phyloP scores from a whole-genome alignment of 148 eudicot species.

The Rhododendron vialii region DNA sequence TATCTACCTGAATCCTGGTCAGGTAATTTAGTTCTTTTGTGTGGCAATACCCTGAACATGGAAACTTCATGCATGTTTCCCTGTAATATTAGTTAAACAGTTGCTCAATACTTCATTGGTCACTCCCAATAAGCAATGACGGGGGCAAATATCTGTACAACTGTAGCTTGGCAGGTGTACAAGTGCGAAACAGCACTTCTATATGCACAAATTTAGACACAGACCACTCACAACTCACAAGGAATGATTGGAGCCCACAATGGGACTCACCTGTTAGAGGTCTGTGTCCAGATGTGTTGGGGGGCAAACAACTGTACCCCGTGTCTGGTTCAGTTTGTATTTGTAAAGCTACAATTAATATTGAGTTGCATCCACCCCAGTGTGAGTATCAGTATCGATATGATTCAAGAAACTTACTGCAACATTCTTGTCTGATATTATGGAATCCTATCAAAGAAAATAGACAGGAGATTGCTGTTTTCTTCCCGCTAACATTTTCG shows the following conservation, averaged over 20 bases:
- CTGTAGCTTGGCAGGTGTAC: not conserved
- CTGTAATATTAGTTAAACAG: not conserved
- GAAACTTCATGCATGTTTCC: not conserved
- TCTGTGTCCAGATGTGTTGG: not conserved
- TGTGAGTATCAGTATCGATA: not conserved
- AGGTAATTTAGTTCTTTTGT: not conserved
- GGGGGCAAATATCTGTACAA: not conserved
- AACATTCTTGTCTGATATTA: not conserved
- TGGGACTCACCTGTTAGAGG: not conserved
- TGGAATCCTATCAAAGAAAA: not conserved
- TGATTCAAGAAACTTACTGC: not conserved
- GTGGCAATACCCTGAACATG: not conserved
- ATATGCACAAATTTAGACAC: not conserved
- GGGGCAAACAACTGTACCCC: not conserved
- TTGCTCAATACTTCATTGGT: not conserved
- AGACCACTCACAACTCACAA: not conserved
- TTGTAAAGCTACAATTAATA: not conserved
- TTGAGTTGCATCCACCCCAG: not conserved
- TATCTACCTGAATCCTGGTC: conserved; percentile 29
- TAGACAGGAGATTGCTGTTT: not conserved
- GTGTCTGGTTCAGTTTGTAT: not conserved
- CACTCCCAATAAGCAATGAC: not conserved
- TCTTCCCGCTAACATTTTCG: not conserved
- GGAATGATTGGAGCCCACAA: not conserved
- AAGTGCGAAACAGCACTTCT: not conserved